These are phyloP conservation scores for Talaromyces funiculosus DNA, from an alignment of 2,329 filamentous ascomycete species.

Conservation along the genomic window DNA sequence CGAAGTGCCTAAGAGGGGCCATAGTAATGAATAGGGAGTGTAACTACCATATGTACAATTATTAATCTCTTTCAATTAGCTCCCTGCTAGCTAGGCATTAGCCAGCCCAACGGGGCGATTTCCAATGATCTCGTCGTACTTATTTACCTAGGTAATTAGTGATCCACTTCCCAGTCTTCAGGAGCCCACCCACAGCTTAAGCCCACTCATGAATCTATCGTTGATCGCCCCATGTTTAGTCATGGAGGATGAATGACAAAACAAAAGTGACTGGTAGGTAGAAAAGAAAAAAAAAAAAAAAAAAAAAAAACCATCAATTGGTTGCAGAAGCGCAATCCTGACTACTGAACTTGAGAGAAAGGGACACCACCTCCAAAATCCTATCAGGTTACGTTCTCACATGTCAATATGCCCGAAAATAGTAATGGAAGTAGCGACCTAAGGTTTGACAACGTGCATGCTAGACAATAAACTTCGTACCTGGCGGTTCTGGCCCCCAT, in stretches of 20 bases:
- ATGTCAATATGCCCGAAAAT: background rate
- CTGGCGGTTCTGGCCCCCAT: conserved; percentile 7
- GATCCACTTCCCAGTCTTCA: background rate
- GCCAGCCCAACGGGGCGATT: background rate
- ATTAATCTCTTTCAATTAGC: background rate
- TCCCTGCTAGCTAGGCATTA: background rate
- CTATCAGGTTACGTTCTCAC: background rate
- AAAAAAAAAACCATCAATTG: background rate
- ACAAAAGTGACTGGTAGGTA: background rate
- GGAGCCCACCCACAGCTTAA: background rate
- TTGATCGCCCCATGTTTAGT: background rate
- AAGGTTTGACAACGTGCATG: background rate
- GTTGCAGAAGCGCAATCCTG: background rate
- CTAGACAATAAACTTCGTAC: background rate
- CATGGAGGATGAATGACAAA: background rate
- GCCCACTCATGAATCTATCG: background rate
- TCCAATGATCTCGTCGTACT: background rate
- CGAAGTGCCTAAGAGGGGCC: background rate
- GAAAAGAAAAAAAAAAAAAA: too few species aligned
- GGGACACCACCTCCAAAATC: background rate
- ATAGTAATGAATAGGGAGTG: background rate
- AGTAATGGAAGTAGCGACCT: background rate
- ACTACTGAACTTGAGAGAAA: background rate
- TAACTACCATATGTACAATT: too few species aligned
- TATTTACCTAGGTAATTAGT: too few species aligned